Conservation (phyloP, 192 early-diverging fungal genomes). For the Chytriomyces hyalinus region DNA sequence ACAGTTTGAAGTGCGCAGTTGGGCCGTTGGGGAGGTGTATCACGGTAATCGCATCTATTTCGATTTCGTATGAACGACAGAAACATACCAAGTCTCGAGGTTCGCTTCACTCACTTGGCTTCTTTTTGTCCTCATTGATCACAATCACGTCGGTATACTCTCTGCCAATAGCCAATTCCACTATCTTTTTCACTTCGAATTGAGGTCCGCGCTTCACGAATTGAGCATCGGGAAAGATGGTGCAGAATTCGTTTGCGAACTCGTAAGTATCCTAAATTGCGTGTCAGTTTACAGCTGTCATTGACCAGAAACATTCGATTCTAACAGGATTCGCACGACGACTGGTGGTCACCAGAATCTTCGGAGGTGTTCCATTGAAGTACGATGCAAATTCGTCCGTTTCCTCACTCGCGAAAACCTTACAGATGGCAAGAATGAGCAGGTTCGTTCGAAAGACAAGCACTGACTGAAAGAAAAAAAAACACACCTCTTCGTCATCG, state of each 20-base stretch:
- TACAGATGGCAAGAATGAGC: background rate
- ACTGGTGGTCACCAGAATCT: slow-evolving; percentile 92
- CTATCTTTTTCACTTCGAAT: slow-evolving; percentile 88
- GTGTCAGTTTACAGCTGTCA: no score
- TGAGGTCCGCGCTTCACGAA: slow-evolving; percentile 86
- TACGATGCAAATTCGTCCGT: slow-evolving; percentile 77
- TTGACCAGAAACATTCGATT: background rate
- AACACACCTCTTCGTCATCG: slow-evolving; percentile 55
- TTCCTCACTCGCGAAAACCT: slow-evolving; percentile 57
- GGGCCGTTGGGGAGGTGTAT: slow-evolving; percentile 97
- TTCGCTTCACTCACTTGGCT: slow-evolving; percentile 71
- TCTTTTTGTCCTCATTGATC: slow-evolving; percentile 91
- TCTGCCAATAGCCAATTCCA: slow-evolving; percentile 84
- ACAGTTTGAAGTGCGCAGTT: slow-evolving; percentile 94
- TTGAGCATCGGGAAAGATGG: slow-evolving; percentile 89
- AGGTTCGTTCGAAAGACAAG: slow-evolving; percentile 10
- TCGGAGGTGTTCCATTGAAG: slow-evolving; percentile 86
- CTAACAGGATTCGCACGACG: slow-evolving; percentile 66
- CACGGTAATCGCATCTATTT: slow-evolving; percentile 80
- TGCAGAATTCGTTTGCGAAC: slow-evolving; percentile 87
- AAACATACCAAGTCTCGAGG: background rate
- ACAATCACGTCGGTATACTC: slow-evolving; percentile 95
- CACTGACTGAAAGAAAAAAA: background rate
- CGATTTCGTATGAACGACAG: background rate
- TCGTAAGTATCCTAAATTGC: slow-evolving; percentile 65